These are phyloP conservation scores for Adansonia grandidieri DNA, from an alignment of 441 rosid genomes.

Conservation along the genomic window DNA sequence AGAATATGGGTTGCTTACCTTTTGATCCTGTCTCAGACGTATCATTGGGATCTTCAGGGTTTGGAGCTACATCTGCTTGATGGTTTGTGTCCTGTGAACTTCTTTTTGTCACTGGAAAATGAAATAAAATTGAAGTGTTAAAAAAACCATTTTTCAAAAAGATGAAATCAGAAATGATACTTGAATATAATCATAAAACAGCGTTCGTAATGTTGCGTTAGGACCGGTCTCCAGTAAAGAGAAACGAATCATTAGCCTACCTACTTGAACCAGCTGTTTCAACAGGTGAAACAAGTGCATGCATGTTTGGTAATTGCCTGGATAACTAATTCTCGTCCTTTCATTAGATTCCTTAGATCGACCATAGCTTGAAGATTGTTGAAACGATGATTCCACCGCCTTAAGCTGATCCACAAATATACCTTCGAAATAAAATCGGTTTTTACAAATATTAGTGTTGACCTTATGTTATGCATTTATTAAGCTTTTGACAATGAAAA, in stretches of 20 bases:
- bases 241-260: conserved; percentile 18
- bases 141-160: not conserved
- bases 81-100: not conserved
- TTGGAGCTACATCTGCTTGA: not conserved
- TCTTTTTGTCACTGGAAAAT: conserved; percentile 19
- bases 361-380: not conserved
- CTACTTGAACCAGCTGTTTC: conserved; percentile 3
- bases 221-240: not conserved
- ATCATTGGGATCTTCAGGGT: conserved; percentile 14
- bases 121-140: not conserved
- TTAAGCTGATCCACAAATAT: conserved; percentile 42
- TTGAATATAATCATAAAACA: not conserved
- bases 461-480: not conserved
- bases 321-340: not conserved
- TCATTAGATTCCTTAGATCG: not conserved
- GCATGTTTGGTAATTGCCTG: conserved; percentile 42
- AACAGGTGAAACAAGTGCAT: conserved; percentile 22
- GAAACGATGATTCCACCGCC: conserved; percentile 1
- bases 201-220: not conserved
- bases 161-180: not conserved
- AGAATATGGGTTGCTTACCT: conserved; percentile 2
- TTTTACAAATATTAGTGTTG: not conserved
- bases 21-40: not conserved
- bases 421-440: conserved; percentile 33
- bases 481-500: conserved; percentile 4